Conservation (phyloP, 257 asterid genomes). For the Buddleja alternifolia region DNA sequence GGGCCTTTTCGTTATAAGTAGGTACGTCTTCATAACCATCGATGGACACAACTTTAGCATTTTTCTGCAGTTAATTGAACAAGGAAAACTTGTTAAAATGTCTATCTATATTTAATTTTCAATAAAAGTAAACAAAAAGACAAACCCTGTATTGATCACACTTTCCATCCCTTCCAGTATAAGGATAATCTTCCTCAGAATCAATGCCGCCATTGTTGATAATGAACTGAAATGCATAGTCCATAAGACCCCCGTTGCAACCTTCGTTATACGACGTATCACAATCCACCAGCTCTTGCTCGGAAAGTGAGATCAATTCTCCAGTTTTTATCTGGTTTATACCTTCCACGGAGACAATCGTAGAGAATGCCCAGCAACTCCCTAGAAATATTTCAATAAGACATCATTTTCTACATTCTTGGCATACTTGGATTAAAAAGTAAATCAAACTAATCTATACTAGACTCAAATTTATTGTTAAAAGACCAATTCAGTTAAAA, state of each 20-base stretch:
- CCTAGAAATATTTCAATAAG: conserved; percentile 34
- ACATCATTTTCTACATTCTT: not conserved
- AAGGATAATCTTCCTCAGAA: conserved; percentile 61
- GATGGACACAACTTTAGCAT: conserved; percentile 66
- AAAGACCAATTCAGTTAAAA: too few species aligned
- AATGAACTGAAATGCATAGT: conserved; percentile 63
- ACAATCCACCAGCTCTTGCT: conserved; percentile 70
- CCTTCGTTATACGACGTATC: conserved; percentile 53
- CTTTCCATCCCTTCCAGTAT: conserved; percentile 44
- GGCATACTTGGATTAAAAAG: too few species aligned
- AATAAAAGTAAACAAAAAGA: not conserved
- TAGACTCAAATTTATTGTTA: too few species aligned
- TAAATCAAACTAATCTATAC: too few species aligned
- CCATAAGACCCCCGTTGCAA: conserved; percentile 75
- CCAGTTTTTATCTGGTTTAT: conserved; percentile 57
- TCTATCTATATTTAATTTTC: not conserved
- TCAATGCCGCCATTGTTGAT: conserved; percentile 69
- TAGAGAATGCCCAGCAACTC: conserved; percentile 79
- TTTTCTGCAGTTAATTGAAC: conserved; percentile 50
- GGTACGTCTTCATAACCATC: conserved; percentile 66
- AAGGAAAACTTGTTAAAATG: not conserved
- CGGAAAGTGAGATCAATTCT: conserved; percentile 50
- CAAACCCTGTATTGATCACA: conserved; percentile 56
- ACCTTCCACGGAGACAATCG: conserved; percentile 59
- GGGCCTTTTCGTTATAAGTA: conserved; percentile 43